Evolutionary conservation across 2,329 filamentous ascomycete genomes (phyloP).

Genomic region (Kalaharituber pfeilii): DNA sequence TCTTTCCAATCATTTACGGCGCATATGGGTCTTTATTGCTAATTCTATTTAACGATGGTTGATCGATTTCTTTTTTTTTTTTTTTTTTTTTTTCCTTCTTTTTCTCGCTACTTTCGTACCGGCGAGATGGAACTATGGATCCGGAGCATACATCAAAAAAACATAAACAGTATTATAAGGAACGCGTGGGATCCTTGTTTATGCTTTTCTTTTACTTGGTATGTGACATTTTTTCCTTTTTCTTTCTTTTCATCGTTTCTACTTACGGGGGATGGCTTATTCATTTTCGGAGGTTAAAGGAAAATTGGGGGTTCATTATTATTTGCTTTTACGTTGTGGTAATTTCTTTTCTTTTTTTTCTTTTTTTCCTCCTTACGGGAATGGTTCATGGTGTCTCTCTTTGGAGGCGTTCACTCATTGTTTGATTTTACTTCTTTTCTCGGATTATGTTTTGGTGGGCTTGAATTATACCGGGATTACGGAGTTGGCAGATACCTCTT

Average conservation of each 20-base stretch:
- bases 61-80: conserved; percentile 1
- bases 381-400: neutral
- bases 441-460: neutral
- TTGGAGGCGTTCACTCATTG: conserved; percentile 2
- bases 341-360: neutral
- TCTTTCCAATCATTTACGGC: conserved; percentile 6
- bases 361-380: neutral
- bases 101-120: neutral
- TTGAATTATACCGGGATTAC: neutral
- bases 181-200: neutral
- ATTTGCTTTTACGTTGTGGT: too few relatives aligned
- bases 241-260: neutral
- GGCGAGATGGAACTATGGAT: neutral
- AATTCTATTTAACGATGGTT: conserved; percentile 6
- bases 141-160: neutral
- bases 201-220: neutral
- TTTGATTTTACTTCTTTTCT: neutral
- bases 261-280: neutral
- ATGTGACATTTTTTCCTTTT: neutral
- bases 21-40: conserved; percentile 14
- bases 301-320: too few relatives aligned
- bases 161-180: neutral
- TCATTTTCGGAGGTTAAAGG: conserved; percentile 1
- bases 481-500: neutral
- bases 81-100: neutral